phyloP scores from a whole-genome alignment of 2,329 filamentous ascomycete genomes.

The Metarhizium sp. region DNA sequence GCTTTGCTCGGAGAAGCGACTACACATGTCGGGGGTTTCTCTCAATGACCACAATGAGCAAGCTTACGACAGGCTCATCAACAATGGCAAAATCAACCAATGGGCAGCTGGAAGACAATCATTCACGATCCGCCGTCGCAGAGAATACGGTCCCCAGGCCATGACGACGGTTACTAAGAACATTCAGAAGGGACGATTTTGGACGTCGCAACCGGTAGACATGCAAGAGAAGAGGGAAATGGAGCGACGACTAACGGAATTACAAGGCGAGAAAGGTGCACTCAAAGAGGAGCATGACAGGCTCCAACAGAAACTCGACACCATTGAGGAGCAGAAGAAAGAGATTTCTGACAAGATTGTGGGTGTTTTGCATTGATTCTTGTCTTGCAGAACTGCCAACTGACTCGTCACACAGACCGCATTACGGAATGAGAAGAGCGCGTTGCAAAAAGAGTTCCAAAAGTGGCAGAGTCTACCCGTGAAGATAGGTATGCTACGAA shows the following conservation, averaged over 20 bases:
- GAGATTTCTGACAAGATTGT: conserved; percentile 31
- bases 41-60: conserved; percentile 53
- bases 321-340: conserved; percentile 32
- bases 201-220: conserved; percentile 73
- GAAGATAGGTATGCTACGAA: conserved; percentile 51
- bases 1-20: conserved; percentile 64
- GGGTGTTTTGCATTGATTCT: conserved; percentile 8
- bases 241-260: conserved; percentile 39
- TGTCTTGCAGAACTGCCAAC: not conserved
- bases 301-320: conserved; percentile 27
- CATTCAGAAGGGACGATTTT: conserved; percentile 54
- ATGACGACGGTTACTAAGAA: conserved; percentile 58
- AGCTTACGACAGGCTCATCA: conserved; percentile 57
- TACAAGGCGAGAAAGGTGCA: conserved; percentile 23
- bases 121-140: conserved; percentile 59
- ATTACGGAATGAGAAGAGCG: conserved; percentile 53
- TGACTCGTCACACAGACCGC: conserved; percentile 27
- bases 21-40: conserved; percentile 61
- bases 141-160: conserved; percentile 70
- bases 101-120: conserved; percentile 61
- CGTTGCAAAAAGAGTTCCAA: conserved; percentile 56
- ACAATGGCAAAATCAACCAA: conserved; percentile 46
- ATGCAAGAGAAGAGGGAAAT: conserved; percentile 52
- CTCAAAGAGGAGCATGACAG: conserved; percentile 25
- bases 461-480: conserved; percentile 59